These are phyloP conservation scores for Xylariales sp. DNA, from an alignment of 2,329 filamentous ascomycete species.

Conservation along the genomic window DNA sequence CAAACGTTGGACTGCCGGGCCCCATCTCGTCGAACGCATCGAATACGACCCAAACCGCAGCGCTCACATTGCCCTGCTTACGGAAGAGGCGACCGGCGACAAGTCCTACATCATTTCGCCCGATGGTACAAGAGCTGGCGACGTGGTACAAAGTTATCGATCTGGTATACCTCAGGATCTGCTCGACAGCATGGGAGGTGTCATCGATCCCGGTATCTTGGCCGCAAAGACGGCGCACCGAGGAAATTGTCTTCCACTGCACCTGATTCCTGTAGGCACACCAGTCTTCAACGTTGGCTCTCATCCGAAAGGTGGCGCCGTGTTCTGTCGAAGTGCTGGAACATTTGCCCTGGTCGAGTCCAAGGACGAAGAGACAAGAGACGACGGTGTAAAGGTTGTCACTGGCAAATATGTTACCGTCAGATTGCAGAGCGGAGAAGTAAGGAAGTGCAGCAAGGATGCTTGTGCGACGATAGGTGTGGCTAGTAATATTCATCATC, in stretches of 20 bases:
- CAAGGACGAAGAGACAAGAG: conserved; percentile 73
- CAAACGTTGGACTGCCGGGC: conserved; percentile 68
- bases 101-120: conserved; percentile 94
- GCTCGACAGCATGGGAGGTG: conserved; percentile 85
- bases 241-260: conserved; percentile 90
- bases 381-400: conserved; percentile 56
- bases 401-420: conserved; percentile 77
- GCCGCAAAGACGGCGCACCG: conserved; percentile 90
- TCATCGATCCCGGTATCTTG: conserved; percentile 90
- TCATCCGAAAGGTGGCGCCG: conserved; percentile 65
- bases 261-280: conserved; percentile 95
- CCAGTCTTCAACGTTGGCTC: conserved; percentile 87
- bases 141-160: conserved; percentile 88
- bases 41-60: conserved; percentile 94
- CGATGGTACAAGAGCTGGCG: conserved; percentile 87
- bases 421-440: conserved; percentile 85
- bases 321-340: conserved; percentile 92
- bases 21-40: conserved; percentile 86
- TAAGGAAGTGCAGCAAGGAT: conserved; percentile 82
- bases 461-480: conserved; percentile 93
- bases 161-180: conserved; percentile 83
- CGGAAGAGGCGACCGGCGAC: conserved; percentile 64
- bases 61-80: conserved; percentile 86
- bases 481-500: conserved; percentile 87
- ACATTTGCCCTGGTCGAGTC: conserved; percentile 85